Base-by-base conservation (phyloP, 2,329 filamentous ascomycete genomes). In the Fusarium drepaniforme region DNA sequence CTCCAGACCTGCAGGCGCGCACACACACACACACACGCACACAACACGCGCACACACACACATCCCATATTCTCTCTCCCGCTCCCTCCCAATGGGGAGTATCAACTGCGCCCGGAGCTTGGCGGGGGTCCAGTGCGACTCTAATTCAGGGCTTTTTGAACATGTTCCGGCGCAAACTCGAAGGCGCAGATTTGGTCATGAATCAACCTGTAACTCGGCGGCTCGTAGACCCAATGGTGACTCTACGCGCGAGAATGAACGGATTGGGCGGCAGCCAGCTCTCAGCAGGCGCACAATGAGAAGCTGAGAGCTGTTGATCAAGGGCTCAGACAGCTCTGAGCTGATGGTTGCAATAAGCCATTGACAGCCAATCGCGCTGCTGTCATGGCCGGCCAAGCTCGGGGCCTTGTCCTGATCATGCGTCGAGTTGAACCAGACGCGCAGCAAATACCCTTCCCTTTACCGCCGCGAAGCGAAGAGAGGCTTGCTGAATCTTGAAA, bases 371-470 rank as follows among this genome's bases (percentile, higher is more conserved):
- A 78, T 78, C 68, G 68, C 72, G 61, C 68, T 28, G 53, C 53
- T 65, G 60, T 63, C 58, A 67, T 75, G 64, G 76, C 71, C 53
- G 71, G 75, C 67, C 71, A 66, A 77, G 64, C 73, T 64, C 46
- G 63, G 70, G 64, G 74, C 64, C 72, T 74, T 74, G 62, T 74
- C 71, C 64, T 74, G 72, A 75, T 75, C 72, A 74, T 74, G 72
- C 72, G 72, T 69, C 68, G 37, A 75, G 58, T 72, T 69, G 61
- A 75, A 51, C 72, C 74, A 64, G 68, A 38, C 72, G 61, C 68
- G 74, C 60, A 49, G 42, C 49, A 42, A 72, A 69, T 12, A 25
- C 67, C 53, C 21, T 59, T 66, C 62, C 5, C 18, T 56, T 56
- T 56, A 56, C 49, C 49, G 49, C 49, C 28, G 49, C 18, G 12